phyloP scores from a whole-genome alignment of 352 stramenopile genomes.

The Albugo laibachii region DNA sequence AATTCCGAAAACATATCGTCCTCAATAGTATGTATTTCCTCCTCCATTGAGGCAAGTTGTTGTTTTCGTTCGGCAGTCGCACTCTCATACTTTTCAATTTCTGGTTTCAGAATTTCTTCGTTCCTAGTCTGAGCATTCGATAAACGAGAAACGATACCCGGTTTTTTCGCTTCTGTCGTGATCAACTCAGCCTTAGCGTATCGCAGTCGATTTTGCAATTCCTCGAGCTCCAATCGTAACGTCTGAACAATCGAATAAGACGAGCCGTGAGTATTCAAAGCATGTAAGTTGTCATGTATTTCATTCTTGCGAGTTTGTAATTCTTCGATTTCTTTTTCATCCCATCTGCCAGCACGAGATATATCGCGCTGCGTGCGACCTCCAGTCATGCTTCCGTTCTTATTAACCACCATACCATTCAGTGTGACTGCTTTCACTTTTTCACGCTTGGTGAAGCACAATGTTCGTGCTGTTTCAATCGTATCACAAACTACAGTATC shows the following conservation, averaged over 20 bases:
- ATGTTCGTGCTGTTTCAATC: slow-evolving; percentile 82
- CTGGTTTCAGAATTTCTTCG: slow-evolving; percentile 25
- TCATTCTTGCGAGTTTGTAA: slow-evolving; percentile 73
- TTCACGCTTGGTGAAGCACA: slow-evolving; percentile 68
- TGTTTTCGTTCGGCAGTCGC: slow-evolving; percentile 21
- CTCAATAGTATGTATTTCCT: slow-evolving; percentile 49
- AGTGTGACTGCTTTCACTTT: slow-evolving; percentile 85
- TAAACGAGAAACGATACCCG: slow-evolving; percentile 40
- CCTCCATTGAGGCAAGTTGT: slow-evolving; percentile 23
- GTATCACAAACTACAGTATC: slow-evolving; percentile 93
- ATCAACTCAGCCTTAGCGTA: slow-evolving; percentile 58
- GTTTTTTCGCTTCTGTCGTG: slow-evolving; percentile 48
- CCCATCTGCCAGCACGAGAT: slow-evolving; percentile 77
- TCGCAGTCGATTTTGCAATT: slow-evolving; percentile 41
- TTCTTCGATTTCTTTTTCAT: slow-evolving; percentile 81
- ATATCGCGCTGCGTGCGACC: slow-evolving; percentile 77
- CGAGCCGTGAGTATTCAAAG: slow-evolving; percentile 41
- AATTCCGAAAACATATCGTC: slow-evolving; percentile 77
- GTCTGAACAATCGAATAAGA: slow-evolving; percentile 46
- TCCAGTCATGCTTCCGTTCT: slow-evolving; percentile 96
- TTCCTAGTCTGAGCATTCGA: slow-evolving; percentile 29
- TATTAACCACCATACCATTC: slow-evolving; percentile 91
- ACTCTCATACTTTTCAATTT: slow-evolving; percentile 39
- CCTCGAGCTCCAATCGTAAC: slow-evolving; percentile 42
- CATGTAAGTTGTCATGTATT: slow-evolving; percentile 43